A percentile compares a stretch with the other conserved stretches of the same genome.
Evolutionary conservation across 1,139 yeast genomes (phyloP).

Genomic region (Saccharomyces hybrid): DNA sequence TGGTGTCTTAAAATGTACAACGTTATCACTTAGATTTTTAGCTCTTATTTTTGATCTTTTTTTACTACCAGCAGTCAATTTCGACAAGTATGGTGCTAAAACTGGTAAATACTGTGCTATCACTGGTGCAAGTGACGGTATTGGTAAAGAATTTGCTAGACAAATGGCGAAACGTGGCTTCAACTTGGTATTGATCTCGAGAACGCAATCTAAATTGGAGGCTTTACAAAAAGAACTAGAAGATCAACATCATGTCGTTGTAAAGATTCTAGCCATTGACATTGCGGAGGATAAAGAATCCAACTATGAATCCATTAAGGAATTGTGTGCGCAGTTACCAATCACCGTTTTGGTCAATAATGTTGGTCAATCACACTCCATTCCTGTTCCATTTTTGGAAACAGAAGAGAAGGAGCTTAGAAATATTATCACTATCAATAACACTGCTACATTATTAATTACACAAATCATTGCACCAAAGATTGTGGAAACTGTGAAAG

Average conservation of each 20-base stretch:
- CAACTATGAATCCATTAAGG: constrained; percentile 48
- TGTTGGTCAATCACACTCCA: constrained; percentile 90
- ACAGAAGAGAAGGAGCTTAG: constrained; percentile 67
- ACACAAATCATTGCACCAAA: constrained; percentile 71
- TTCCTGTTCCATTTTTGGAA: constrained; percentile 88
- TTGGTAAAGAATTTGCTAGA: constrained; percentile 82
- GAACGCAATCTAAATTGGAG: constrained; percentile 74
- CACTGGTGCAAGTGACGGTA: constrained; percentile 97
- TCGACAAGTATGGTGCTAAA: constrained; percentile 61
- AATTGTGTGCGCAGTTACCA: constrained; percentile 42
- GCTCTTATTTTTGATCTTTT: constrained; percentile 49
- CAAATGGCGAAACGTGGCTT: constrained; percentile 85
- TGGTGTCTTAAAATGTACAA: constrained; percentile 46
- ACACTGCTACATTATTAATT: constrained; percentile 71
- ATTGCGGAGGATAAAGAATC: constrained; percentile 42
- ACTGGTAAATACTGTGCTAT: constrained; percentile 54
- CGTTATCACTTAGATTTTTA: constrained; percentile 36
- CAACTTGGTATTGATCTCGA: constrained; percentile 72
- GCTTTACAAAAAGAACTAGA: constrained; percentile 57
- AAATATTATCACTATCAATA: constrained; percentile 77
- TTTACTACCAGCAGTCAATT: constrained; percentile 56
- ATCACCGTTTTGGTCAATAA: constrained; percentile 79
- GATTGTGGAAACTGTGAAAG: constrained; percentile 47
- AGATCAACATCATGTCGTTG: constrained; percentile 50
- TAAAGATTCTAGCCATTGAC: constrained; percentile 70